phyloP scores from a whole-genome alignment of 768 basidiomycete genomes.

The Mycena galopus region DNA sequence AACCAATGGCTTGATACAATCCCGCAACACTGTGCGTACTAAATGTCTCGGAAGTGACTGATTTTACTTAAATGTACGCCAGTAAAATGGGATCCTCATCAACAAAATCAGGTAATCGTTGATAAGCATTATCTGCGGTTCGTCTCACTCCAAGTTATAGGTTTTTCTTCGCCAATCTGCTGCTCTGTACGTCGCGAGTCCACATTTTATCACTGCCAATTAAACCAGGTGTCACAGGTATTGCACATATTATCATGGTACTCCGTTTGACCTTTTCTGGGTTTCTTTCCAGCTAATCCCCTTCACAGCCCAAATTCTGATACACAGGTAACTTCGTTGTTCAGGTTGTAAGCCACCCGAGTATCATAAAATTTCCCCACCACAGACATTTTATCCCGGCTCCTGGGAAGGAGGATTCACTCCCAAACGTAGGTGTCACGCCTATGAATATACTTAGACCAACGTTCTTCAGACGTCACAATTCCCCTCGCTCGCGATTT shows the following conservation, averaged over 20 bases:
- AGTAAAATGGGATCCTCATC: too few relatives aligned
- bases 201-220: not conserved
- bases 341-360: too few relatives aligned
- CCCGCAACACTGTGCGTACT: conserved; percentile 20
- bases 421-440: not conserved
- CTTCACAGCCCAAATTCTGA: conserved; percentile 15
- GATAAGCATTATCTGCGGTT: not conserved
- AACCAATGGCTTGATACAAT: conserved; percentile 22
- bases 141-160: not conserved
- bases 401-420: not conserved
- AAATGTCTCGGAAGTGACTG: not conserved
- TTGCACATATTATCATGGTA: conserved; percentile 28
- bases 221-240: not conserved
- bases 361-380: too few relatives aligned
- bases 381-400: conserved; percentile 24
- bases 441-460: not conserved
- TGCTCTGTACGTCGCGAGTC: not conserved
- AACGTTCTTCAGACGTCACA: not conserved
- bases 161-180: conserved; percentile 29
- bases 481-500: not conserved
- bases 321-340: too few relatives aligned
- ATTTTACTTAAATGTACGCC: not conserved
- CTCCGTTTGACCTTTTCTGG: not conserved
- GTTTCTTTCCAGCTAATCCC: not conserved
- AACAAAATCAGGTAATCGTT: conserved; percentile 11